Evolutionary conservation across 805 yeast genomes (phyloP).

Genomic region (Saccharomycopsis microspora): DNA sequence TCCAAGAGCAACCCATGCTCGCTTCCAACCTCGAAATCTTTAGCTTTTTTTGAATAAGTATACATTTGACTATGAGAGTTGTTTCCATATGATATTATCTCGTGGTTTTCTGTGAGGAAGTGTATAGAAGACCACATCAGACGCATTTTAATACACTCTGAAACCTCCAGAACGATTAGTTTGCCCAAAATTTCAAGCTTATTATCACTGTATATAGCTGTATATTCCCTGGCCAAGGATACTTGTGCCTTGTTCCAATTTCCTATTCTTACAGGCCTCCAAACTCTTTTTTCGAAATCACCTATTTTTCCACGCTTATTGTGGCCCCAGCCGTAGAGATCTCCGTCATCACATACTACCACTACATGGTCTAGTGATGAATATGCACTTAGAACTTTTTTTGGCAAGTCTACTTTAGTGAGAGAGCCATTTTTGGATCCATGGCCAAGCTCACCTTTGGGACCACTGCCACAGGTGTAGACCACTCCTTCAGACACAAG

Average conservation of each 20-base stretch:
- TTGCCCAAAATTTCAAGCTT: neutral
- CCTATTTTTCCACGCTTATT: conserved; percentile 48
- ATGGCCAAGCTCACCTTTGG: conserved; percentile 64
- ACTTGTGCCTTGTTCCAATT: neutral
- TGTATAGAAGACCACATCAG: conserved; percentile 82
- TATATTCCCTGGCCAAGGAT: conserved; percentile 6
- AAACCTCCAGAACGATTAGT: neutral
- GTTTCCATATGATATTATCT: conserved; percentile 52
- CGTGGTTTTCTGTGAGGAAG: conserved; percentile 21
- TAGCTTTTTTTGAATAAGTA: conserved; percentile 16
- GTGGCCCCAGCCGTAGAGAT: conserved; percentile 57
- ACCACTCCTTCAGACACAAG: conserved; percentile 27
- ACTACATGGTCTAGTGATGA: conserved; percentile 39
- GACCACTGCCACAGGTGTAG: conserved; percentile 53
- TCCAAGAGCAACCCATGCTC: conserved; percentile 61
- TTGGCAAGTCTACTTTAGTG: neutral
- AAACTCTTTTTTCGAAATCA: conserved; percentile 10
- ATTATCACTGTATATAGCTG: neutral
- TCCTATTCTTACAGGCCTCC: conserved; percentile 6
- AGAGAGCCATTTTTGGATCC: conserved; percentile 21
- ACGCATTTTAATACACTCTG: conserved; percentile 21
- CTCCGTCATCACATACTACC: conserved; percentile 28
- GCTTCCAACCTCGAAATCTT: conserved; percentile 50
- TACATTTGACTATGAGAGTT: conserved; percentile 63
- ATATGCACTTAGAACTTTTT: conserved; percentile 17